A percentile compares a stretch with the other conserved stretches of the same genome.
Evolutionary conservation across 148 eudicot species (phyloP).

Genomic region (Agrostemma githago): DNA sequence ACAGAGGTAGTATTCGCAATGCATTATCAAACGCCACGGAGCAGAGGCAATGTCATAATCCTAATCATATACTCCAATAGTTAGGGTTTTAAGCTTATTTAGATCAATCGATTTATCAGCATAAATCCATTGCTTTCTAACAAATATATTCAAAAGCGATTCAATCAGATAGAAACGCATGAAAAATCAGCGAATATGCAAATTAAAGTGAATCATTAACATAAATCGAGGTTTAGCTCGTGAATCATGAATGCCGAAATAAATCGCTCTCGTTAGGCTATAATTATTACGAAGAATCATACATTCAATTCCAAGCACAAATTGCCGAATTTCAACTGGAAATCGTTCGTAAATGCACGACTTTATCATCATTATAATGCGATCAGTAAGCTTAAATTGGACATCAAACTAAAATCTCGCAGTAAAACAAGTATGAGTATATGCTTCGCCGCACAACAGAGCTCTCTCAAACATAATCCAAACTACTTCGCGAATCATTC

Average conservation of each 20-base stretch:
- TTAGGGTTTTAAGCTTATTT: background rate
- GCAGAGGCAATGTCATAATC: background rate
- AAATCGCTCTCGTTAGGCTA: background rate
- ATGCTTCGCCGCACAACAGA: too few relatives aligned
- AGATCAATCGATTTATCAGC: too few relatives aligned
- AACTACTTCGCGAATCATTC: background rate
- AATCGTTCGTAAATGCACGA: background rate
- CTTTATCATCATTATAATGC: background rate
- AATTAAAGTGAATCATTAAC: background rate
- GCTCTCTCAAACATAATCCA: background rate
- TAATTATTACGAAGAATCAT: background rate
- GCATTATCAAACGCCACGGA: background rate
- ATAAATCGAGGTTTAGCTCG: background rate
- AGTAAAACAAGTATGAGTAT: background rate
- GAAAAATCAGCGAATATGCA: background rate
- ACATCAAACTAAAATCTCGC: background rate
- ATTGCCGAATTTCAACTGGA: background rate
- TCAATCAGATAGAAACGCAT: background rate
- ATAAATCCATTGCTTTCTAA: background rate
- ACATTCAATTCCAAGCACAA: background rate
- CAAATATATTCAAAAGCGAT: background rate
- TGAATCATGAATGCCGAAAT: background rate
- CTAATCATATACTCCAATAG: background rate
- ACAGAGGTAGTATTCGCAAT: background rate
- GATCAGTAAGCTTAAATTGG: background rate